Evolutionary conservation across 2,329 filamentous ascomycete species (phyloP).

Genomic region (Albifimbria verrucaria): DNA sequence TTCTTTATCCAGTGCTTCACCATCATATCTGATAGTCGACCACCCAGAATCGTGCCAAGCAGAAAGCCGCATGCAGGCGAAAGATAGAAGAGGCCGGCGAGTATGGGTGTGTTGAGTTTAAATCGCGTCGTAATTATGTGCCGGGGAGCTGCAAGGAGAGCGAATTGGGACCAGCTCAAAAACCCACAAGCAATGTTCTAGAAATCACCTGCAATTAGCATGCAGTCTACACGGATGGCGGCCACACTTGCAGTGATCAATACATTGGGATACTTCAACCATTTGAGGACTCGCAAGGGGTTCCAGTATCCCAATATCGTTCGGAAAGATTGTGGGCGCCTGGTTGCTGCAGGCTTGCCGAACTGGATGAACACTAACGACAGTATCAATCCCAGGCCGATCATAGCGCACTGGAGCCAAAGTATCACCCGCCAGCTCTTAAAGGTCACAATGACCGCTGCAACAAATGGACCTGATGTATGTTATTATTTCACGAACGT

Average conservation of each 20-base stretch:
- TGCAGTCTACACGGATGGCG: too few relatives aligned
- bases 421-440: slow-evolving; percentile 11
- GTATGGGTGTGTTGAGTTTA: slow-evolving; percentile 4
- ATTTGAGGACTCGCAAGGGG: too few relatives aligned
- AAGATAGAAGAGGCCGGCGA: slow-evolving; percentile 7
- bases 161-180: slow-evolving; percentile 10
- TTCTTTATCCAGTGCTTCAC: slow-evolving; percentile 5
- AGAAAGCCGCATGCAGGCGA: slow-evolving; percentile 6
- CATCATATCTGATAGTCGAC: slow-evolving; percentile 5
- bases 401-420: slow-evolving; percentile 10
- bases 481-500: background rate
- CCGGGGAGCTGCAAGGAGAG: slow-evolving; percentile 4
- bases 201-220: too few relatives aligned
- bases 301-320: too few relatives aligned
- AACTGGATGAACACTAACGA: slow-evolving; percentile 12
- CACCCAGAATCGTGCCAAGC: slow-evolving; percentile 3
- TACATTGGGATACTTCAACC: too few relatives aligned
- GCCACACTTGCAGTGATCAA: too few relatives aligned
- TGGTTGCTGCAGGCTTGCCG: too few relatives aligned
- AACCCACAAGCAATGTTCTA: slow-evolving; percentile 12
- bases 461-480: slow-evolving; percentile 8
- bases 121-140: slow-evolving; percentile 8
- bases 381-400: slow-evolving; percentile 7
- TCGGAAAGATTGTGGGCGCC: too few relatives aligned
- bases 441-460: slow-evolving; percentile 11